Conservation (phyloP, 1,284 basidiomycete genomes). For the Exobasidium cylindrosporum region DNA sequence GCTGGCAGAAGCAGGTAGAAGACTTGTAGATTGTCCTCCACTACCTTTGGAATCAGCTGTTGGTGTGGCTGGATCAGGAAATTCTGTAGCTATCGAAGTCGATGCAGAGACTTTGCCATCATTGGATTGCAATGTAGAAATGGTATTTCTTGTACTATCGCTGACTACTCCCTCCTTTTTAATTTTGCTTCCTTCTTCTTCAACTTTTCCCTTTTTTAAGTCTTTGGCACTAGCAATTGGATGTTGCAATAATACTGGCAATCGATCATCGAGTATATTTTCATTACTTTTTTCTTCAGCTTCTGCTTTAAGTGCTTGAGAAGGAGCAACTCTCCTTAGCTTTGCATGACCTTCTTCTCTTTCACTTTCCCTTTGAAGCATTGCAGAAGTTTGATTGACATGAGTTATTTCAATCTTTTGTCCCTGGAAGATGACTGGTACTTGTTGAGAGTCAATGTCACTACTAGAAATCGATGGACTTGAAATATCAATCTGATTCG, state of each 20-base stretch:
- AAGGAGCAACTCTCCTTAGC: neutral
- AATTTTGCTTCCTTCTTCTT: neutral
- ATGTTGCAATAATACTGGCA: constrained; percentile 14
- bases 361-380: constrained; percentile 32
- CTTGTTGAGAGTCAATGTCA: constrained; percentile 19
- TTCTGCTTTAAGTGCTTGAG: constrained; percentile 3
- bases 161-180: neutral
- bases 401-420: constrained; percentile 35
- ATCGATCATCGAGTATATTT: constrained; percentile 11
- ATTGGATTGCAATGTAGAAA: too few relatives aligned
- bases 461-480: neutral
- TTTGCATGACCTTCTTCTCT: neutral
- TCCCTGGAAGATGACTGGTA: constrained; percentile 25
- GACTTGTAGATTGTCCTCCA: neutral
- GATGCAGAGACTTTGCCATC: neutral
- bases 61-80: constrained; percentile 5
- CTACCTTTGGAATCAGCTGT: constrained; percentile 14
- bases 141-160: neutral
- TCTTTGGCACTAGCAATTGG: constrained; percentile 13
- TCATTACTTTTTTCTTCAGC: neutral
- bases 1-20: constrained; percentile 17
- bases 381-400: constrained; percentile 46
- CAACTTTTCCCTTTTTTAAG: neutral
- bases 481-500: neutral
- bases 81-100: neutral